Evolutionary conservation across 164 flowering plant genomes (phyloP).

Genomic region (Aristolochia californica): DNA sequence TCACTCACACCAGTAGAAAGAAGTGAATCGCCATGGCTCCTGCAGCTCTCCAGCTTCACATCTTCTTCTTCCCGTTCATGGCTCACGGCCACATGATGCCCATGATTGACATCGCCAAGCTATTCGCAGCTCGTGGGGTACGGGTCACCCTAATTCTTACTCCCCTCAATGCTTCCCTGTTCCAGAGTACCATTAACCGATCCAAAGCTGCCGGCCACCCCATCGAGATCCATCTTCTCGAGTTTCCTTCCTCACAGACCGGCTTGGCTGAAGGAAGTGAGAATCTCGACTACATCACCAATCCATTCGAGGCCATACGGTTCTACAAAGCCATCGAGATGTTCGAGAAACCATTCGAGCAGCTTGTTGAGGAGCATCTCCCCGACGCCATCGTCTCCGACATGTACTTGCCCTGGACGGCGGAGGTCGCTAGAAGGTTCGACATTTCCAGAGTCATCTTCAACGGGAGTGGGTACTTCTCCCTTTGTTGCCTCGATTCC

Average conservation of each 20-base stretch:
- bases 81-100: slow-evolving; percentile 13
- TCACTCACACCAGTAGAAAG: too few species aligned
- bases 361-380: slow-evolving; percentile 8
- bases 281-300: slow-evolving; percentile 26
- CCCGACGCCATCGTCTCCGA: slow-evolving; percentile 38
- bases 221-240: slow-evolving; percentile 39
- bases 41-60: slow-evolving; percentile 1
- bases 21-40: not conserved
- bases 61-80: slow-evolving; percentile 10
- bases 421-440: slow-evolving; percentile 14
- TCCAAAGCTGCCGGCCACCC: slow-evolving; percentile 36
- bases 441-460: slow-evolving; percentile 25
- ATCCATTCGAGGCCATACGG: slow-evolving; percentile 34
- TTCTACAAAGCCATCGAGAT: slow-evolving; percentile 36
- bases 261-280: slow-evolving; percentile 38
- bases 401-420: slow-evolving; percentile 28
- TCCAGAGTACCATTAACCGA: slow-evolving; percentile 1
- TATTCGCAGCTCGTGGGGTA: slow-evolving; percentile 6
- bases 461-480: slow-evolving; percentile 23
- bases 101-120: slow-evolving; percentile 9
- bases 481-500: slow-evolving; percentile 12
- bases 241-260: slow-evolving; percentile 9
- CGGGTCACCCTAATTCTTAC: slow-evolving; percentile 4
- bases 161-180: slow-evolving; percentile 3
- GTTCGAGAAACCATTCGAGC: slow-evolving; percentile 28